These are phyloP conservation scores for Paratinospora sagittata DNA, from an alignment of 164 flowering plant genomes.

Conservation along the genomic window DNA sequence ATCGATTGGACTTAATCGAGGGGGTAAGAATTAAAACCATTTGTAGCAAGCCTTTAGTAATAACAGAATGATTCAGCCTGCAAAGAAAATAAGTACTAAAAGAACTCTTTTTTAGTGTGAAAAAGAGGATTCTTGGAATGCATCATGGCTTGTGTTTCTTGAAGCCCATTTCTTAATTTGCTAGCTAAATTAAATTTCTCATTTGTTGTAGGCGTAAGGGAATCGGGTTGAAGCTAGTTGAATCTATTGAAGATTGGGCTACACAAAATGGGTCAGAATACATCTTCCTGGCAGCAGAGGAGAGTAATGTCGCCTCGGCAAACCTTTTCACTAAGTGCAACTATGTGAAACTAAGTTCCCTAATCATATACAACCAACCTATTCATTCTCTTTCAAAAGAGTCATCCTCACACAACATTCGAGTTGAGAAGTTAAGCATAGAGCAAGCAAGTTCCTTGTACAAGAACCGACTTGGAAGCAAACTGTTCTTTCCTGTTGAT, in stretches of 20 bases:
- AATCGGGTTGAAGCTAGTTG: constrained; percentile 40
- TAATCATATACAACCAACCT: constrained; percentile 38
- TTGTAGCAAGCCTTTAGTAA: no score
- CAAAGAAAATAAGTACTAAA: no score
- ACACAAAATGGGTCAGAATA: constrained; percentile 40
- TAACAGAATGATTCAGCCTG: no score
- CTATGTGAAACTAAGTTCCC: constrained; percentile 26
- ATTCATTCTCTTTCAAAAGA: constrained; percentile 11
- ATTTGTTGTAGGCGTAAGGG: constrained; percentile 31
- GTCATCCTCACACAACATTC: constrained; percentile 16
- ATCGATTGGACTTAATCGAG: no score
- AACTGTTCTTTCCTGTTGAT: constrained; percentile 36
- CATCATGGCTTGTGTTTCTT: not conserved
- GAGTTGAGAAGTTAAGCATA: constrained; percentile 34
- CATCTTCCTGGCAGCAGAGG: constrained; percentile 38
- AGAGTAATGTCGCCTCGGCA: constrained; percentile 36
- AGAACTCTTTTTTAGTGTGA: not conserved
- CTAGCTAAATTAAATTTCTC: not conserved
- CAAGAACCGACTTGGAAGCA: constrained; percentile 22
- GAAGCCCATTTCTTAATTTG: not conserved
- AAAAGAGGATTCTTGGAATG: no score
- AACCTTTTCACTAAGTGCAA: constrained; percentile 42
- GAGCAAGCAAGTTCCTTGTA: constrained; percentile 42
- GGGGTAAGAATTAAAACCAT: no score
- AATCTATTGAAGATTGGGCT: constrained; percentile 41